Conservation (phyloP, 2,329 filamentous ascomycete species). For the Cordyceps farinosa region DNA sequence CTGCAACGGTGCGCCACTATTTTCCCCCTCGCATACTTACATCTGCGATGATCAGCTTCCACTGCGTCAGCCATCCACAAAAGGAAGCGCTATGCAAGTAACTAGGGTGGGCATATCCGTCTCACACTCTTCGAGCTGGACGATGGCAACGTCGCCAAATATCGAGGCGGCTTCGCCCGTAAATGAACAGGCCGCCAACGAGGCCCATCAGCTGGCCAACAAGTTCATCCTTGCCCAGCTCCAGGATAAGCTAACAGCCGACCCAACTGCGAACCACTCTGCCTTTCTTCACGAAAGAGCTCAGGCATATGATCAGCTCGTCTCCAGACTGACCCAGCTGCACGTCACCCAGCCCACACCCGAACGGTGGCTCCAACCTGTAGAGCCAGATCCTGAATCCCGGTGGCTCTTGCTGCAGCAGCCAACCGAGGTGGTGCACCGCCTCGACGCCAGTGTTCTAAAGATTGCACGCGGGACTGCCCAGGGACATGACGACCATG, state of each 20-base stretch:
- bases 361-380: background rate
- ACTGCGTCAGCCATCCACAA: too few relatives aligned
- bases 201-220: background rate
- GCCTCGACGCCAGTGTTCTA: background rate
- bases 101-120: too few relatives aligned
- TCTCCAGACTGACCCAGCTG: too few relatives aligned
- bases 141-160: background rate
- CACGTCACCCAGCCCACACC: background rate
- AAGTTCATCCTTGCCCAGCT: background rate
- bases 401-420: background rate
- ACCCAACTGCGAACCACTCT: background rate
- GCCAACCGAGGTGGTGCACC: background rate
- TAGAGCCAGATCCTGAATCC: background rate
- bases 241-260: background rate
- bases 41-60: too few relatives aligned
- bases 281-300: background rate
- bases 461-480: background rate
- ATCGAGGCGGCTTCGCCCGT: background rate
- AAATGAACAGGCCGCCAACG: background rate
- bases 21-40: too few relatives aligned
- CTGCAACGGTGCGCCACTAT: too few relatives aligned
- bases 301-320: background rate
- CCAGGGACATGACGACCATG: background rate
- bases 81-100: too few relatives aligned
- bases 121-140: too few relatives aligned